Percentiles rank a stretch among this genome's conserved stretches.
Conservation (phyloP, 208 protist species). For the Leishmania tarentolae region DNA sequence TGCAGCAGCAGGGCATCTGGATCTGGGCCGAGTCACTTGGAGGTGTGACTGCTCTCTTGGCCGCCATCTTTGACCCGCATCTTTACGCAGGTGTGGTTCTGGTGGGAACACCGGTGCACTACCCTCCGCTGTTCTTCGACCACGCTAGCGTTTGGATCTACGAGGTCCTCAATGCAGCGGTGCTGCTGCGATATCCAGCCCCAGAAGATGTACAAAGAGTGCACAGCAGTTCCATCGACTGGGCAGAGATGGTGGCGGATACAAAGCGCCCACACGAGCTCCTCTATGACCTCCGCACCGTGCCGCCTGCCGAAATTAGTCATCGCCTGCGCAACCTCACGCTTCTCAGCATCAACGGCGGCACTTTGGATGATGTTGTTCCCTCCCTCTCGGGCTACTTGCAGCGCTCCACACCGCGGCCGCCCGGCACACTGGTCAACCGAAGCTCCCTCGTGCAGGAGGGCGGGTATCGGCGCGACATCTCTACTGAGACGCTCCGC, state of each 20-base stretch:
- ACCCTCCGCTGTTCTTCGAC: slow-evolving; percentile 77
- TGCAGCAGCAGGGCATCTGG: slow-evolving; percentile 58
- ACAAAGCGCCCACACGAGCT: slow-evolving; percentile 27
- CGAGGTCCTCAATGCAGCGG: slow-evolving; percentile 44
- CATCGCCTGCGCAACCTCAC: slow-evolving; percentile 40
- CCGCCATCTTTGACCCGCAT: slow-evolving; percentile 55
- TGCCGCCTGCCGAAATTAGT: slow-evolving; percentile 35
- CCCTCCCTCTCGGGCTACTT: slow-evolving; percentile 57
- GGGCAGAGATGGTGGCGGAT: slow-evolving; percentile 25
- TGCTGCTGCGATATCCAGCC: slow-evolving; percentile 26
- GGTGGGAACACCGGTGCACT: slow-evolving; percentile 64
- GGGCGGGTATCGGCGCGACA: slow-evolving; percentile 47
- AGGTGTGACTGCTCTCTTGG: slow-evolving; percentile 56
- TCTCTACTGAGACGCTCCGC: slow-evolving; percentile 73
- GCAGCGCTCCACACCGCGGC: slow-evolving; percentile 47
- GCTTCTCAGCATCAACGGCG: slow-evolving; percentile 69
- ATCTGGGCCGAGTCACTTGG: slow-evolving; percentile 78
- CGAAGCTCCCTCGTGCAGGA: slow-evolving; percentile 12
- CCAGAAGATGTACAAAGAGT: background rate
- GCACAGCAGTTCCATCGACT: slow-evolving; percentile 17
- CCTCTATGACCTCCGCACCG: slow-evolving; percentile 32
- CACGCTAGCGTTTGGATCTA: slow-evolving; percentile 52
- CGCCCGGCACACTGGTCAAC: slow-evolving; percentile 20
- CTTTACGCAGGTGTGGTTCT: slow-evolving; percentile 70
- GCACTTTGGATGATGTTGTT: slow-evolving; percentile 73